Conservation (phyloP, 1,139 yeast species). For the Saccharomycopsis crataegensis region DNA sequence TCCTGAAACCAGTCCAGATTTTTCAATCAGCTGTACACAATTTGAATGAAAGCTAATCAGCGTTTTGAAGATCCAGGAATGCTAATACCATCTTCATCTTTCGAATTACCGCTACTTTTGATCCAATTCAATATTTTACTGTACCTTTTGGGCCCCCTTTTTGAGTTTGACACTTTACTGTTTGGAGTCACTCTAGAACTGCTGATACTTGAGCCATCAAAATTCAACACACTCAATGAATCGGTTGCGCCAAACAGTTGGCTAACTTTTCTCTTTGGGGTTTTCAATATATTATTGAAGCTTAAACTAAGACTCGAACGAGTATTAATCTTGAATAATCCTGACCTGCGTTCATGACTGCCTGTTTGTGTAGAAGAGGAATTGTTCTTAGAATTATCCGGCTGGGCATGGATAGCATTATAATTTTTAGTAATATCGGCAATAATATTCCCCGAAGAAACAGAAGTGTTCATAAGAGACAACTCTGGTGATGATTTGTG, state of each 20-base stretch:
- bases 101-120: not conserved
- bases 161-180: not conserved
- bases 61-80: too few species aligned
- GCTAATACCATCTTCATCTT: too few species aligned
- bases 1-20: too few species aligned
- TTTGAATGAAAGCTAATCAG: too few species aligned
- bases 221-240: not conserved
- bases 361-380: not conserved
- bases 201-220: not conserved
- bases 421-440: slow-evolving; percentile 6
- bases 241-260: not conserved
- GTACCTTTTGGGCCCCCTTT: slow-evolving; percentile 4
- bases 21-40: too few species aligned
- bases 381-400: not conserved
- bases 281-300: slow-evolving; percentile 12
- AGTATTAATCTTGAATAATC: slow-evolving; percentile 12
- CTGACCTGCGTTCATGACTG: not conserved
- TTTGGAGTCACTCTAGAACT: not conserved
- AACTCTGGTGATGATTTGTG: too few species aligned
- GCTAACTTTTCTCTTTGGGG: slow-evolving; percentile 12
- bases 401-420: not conserved
- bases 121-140: slow-evolving; percentile 12
- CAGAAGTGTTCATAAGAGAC: too few species aligned
- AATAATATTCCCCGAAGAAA: not conserved
- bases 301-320: slow-evolving; percentile 12